Percentiles rank a stretch among this genome's conserved stretches.
These are phyloP conservation scores for Colletotrichum spinosum DNA, from an alignment of 2,329 filamentous ascomycete species.

Conservation along the genomic window DNA sequence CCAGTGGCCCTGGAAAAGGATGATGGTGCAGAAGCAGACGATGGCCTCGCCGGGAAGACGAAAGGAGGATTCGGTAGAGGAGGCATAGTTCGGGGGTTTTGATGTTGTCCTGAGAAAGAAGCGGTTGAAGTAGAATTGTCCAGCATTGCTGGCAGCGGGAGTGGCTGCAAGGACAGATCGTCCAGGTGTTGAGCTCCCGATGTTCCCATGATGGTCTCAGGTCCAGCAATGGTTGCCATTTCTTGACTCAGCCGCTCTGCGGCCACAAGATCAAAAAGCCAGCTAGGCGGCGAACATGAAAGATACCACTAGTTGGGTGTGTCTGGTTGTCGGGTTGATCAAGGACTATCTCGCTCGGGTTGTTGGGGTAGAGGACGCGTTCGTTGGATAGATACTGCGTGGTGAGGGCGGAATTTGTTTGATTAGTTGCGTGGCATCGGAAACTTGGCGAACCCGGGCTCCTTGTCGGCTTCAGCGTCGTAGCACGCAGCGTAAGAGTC, in stretches of 20 bases:
- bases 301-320: slow-evolving; percentile 37
- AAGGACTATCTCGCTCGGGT: slow-evolving; percentile 28
- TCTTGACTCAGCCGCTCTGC: slow-evolving; percentile 59
- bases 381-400: slow-evolving; percentile 3
- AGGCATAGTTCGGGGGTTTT: slow-evolving; percentile 49
- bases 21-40: slow-evolving; percentile 60
- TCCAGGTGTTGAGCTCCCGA: slow-evolving; percentile 32
- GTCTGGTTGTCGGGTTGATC: slow-evolving; percentile 15
- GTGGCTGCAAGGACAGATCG: slow-evolving; percentile 40
- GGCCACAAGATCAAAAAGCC: slow-evolving; percentile 57
- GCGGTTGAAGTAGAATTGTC: slow-evolving; percentile 42
- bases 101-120: slow-evolving; percentile 45
- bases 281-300: slow-evolving; percentile 57
- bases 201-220: slow-evolving; percentile 49
- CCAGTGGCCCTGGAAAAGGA: slow-evolving; percentile 61
- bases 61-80: slow-evolving; percentile 74
- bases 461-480: background rate
- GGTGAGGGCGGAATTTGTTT: slow-evolving; percentile 20
- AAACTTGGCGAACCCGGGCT: slow-evolving; percentile 14
- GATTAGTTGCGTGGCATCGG: slow-evolving; percentile 28
- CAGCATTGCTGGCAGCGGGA: slow-evolving; percentile 44
- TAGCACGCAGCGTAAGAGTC: slow-evolving; percentile 3
- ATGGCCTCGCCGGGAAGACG: slow-evolving; percentile 67
- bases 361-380: slow-evolving; percentile 24
- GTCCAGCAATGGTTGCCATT: slow-evolving; percentile 56